Evolutionary conservation across 2,329 filamentous ascomycete genomes (phyloP).

Genomic region (Nigrospora oryzae): DNA sequence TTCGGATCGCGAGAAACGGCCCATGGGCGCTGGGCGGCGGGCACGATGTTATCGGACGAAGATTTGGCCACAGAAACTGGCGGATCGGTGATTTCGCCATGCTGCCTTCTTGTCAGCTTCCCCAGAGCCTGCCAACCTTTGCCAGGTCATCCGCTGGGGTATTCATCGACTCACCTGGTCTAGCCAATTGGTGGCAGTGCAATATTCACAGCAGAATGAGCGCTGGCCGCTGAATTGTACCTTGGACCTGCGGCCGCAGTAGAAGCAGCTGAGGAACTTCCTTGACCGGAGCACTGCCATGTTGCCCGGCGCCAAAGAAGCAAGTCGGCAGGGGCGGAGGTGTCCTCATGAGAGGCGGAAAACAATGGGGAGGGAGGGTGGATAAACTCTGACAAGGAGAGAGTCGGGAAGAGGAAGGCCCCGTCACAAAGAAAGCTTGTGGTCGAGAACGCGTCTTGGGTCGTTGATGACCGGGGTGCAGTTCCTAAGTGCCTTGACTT

Average conservation of each 20-base stretch:
- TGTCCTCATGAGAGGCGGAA: too few species aligned
- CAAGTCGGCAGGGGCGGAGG: too few species aligned
- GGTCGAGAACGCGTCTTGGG: too few species aligned
- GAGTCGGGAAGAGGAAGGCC: too few species aligned
- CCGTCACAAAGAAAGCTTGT: too few species aligned
- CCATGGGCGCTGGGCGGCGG: neutral
- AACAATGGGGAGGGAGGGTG: too few species aligned
- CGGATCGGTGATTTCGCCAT: constrained; percentile 85
- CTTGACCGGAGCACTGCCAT: constrained; percentile 17
- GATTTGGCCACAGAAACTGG: constrained; percentile 44
- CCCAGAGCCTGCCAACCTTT: neutral
- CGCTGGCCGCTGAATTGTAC: constrained; percentile 49
- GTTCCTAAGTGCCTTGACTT: too few species aligned
- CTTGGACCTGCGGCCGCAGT: constrained; percentile 65
- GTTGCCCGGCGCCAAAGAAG: neutral
- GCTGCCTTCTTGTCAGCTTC: constrained; percentile 35
- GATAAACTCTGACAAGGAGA: too few species aligned
- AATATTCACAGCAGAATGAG: constrained; percentile 66
- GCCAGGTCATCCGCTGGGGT: neutral
- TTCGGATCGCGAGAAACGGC: neutral
- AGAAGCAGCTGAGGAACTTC: constrained; percentile 61
- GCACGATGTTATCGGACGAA: neutral
- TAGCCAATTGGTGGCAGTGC: constrained; percentile 81
- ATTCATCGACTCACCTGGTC: constrained; percentile 60
- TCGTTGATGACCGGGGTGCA: too few species aligned